Base-by-base conservation (phyloP, 306 rosid genomes). In the Prunus armeniaca region DNA sequence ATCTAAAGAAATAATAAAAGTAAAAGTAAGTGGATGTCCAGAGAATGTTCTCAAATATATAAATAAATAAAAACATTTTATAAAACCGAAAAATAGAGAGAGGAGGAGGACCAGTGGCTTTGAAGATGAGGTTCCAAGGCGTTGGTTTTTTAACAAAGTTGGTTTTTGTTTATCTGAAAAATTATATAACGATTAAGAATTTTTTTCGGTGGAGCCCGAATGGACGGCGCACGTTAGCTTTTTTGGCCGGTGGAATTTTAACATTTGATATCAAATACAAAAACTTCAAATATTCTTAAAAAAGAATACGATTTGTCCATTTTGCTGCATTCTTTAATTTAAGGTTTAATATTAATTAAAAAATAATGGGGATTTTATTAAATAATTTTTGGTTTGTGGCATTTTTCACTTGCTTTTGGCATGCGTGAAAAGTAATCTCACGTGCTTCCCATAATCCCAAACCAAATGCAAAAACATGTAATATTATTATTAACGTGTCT, bases 341-440 rank as follows among this genome's bases (percentile, higher is more conserved):
- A 32, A 32, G 38, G 38, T 32, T 32, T 32, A 32, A 32, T 32
- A 32, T 32, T 32, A 32, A 32, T 32, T 32, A 32, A 32, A 32
- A 32, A 32, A 32, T 32, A 32, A 32, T 32, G 38, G 38, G 47
- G 14, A 17, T 22, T 68, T 67, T 11, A 19, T 12, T 24, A 32
- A 38, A 28, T 62, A 38, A 58, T 25, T 25, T 6, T 38, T 47
- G 32, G 24, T 20, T 12, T 69, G 82, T 74, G 82, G 66, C 77
- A 80, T 78, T 77, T 78, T 81, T 67, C 47, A 61, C 25, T 63
- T 78, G 85, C 93, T 91, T 89, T 91, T 81, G 86, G 93, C 98
- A 91, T 87, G 98, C 96, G 96, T 67, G 69, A 86, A 93, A 93
- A 93, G 95, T 54, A 76, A 79, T 74, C 79, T 88, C 96, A 88